Base-by-base conservation (phyloP, 2,329 filamentous ascomycete genomes). In the Penicillium sp. region DNA sequence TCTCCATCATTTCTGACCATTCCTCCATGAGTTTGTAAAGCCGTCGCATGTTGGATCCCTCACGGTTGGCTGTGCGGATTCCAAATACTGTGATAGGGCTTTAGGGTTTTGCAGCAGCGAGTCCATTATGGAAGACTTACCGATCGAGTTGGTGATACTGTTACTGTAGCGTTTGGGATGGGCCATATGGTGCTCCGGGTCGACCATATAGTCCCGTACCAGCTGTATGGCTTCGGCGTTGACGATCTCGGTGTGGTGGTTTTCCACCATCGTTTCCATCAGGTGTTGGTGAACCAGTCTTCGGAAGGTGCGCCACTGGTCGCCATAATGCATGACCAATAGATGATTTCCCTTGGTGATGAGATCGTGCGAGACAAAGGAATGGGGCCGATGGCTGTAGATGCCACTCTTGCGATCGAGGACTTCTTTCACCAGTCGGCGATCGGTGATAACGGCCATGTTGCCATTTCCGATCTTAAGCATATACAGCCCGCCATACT, bases 141-240 rank as follows among this genome's bases (percentile, higher is more conserved):
- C 44, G n/a, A 49, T 14, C 20, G 29, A 20, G 18, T 24, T 80
- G 20, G 71, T 79, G 49, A 81, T 75, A 56, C 78, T 80, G 58
- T 82, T 82, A 48, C 73, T 78, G 57, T 74, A 81, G 3, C 81
- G 69, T 59, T 78, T 77, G 0, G 79, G 74, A 61, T 81, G 79
- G 26, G 71, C 53, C 77, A 81, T 81, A 44, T 76, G 72, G 18
- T 78, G 56, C 26, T 74, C 69, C 0, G 79, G 79, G 0, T 66
- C 53, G 0, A 69, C 38, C 16, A 78, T 56, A 57, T 78, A 78
- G 59, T 82, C 80, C 7, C 69, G 63, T 4, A 81, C 55, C 69
- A 82, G 74, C 62, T 82, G 79, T 3, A 68, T 67, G 0, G 75
- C 75, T 61, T 84, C 81, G 1, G 81, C 80, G 52, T 83, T 70